Evolutionary conservation across 1,284 basidiomycete species (phyloP).

Genomic region (Sutorius eximius): DNA sequence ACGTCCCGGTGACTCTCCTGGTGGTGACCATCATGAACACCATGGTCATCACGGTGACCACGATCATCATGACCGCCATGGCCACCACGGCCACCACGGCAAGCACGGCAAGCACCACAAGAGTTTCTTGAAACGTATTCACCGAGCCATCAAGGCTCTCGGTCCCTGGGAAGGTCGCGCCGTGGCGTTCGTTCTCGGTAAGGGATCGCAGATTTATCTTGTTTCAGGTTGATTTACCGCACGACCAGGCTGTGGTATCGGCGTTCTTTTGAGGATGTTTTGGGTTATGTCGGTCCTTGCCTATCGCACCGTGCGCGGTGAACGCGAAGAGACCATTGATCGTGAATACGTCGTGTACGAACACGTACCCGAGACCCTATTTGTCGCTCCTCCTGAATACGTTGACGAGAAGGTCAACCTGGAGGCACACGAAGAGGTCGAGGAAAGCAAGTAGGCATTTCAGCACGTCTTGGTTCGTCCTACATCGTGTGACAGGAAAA

Average conservation of each 20-base stretch:
- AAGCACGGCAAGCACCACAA: constrained; percentile 34
- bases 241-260: constrained; percentile 67
- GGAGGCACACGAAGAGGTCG: constrained; percentile 12
- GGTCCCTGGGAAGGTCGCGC: constrained; percentile 80
- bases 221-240: constrained; percentile 5
- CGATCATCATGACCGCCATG: constrained; percentile 4
- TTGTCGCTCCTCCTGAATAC: constrained; percentile 52
- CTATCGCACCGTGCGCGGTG: constrained; percentile 53
- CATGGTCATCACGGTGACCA: background rate
- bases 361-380: constrained; percentile 36
- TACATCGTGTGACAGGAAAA: background rate
- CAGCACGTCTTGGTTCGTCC: background rate
- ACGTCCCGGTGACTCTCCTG: constrained; percentile 11
- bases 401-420: constrained; percentile 47
- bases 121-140: constrained; percentile 58
- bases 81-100: constrained; percentile 18
- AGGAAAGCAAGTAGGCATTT: constrained; percentile 20
- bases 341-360: constrained; percentile 40
- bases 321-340: constrained; percentile 36
- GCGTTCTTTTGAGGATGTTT: constrained; percentile 74
- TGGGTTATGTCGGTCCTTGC: constrained; percentile 65
- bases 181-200: constrained; percentile 77
- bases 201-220: constrained; percentile 20
- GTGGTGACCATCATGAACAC: constrained; percentile 24
- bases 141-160: constrained; percentile 61